phyloP scores from a whole-genome alignment of 2,329 filamentous ascomycete species.

The Fusarium sp. region DNA sequence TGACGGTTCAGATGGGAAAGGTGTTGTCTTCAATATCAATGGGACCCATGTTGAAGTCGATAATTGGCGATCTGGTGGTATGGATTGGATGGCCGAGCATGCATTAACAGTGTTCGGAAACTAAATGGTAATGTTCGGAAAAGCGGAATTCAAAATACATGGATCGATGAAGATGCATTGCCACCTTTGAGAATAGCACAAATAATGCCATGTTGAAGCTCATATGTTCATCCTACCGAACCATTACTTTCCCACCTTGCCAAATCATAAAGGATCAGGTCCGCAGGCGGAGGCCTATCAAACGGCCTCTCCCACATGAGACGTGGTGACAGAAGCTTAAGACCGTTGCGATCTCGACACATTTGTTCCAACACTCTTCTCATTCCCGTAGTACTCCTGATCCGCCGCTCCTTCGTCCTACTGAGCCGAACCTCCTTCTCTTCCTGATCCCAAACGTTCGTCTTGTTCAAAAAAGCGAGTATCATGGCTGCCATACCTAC shows the following conservation, averaged over 20 bases:
- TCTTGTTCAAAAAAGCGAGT: too few species aligned
- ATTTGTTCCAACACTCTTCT: constrained; percentile 26
- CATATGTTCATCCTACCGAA: too few species aligned
- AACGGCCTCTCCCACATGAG: constrained; percentile 24
- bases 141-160: neutral
- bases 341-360: constrained; percentile 25
- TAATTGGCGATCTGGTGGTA: constrained; percentile 48
- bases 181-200: neutral
- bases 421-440: neutral
- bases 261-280: too few species aligned
- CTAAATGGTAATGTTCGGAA: neutral
- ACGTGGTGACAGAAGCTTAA: constrained; percentile 22
- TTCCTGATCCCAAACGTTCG: constrained; percentile 5
- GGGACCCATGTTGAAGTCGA: constrained; percentile 48
- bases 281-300: too few species aligned
- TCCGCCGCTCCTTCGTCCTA: constrained; percentile 21
- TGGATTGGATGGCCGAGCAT: constrained; percentile 49
- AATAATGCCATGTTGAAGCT: neutral
- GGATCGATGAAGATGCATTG: neutral
- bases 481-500: too few species aligned
- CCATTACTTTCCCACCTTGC: too few species aligned
- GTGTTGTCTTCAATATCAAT: constrained; percentile 48
- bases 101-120: constrained; percentile 48
- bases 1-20: constrained; percentile 37
- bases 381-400: constrained; percentile 26